phyloP scores from a whole-genome alignment of 2,329 filamentous ascomycete genomes.

The Pyrenochaeta sp. region DNA sequence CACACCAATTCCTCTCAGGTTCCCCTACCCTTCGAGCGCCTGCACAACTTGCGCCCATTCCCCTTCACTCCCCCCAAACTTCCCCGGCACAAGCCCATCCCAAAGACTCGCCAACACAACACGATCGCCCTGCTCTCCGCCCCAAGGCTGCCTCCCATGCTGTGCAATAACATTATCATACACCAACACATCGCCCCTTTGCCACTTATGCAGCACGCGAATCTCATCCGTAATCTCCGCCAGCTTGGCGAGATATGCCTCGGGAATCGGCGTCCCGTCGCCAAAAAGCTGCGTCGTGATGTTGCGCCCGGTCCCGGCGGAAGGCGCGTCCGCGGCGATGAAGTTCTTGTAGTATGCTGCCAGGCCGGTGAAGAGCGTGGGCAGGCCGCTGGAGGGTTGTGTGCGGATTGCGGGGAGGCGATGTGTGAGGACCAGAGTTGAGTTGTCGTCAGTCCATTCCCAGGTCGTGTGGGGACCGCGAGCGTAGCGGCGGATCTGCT shows the following conservation, averaged over 20 bases:
- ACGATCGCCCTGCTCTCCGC: conserved; percentile 8
- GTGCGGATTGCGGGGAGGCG: conserved; percentile 12
- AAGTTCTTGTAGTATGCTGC: conserved; percentile 55
- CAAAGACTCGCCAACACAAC: conserved; percentile 15
- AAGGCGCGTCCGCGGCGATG: conserved; percentile 2
- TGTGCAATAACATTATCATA: conserved; percentile 18
- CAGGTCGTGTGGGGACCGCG: conserved; percentile 57
- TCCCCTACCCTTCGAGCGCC: conserved; percentile 29
- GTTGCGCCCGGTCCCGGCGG: conserved; percentile 7
- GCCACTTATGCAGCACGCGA: conserved; percentile 14
- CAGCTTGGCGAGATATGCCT: conserved; percentile 12
- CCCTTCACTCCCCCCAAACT: conserved; percentile 50
- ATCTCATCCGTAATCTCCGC: conserved; percentile 12
- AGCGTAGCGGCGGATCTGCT: conserved; percentile 43
- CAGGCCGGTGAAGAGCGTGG: conserved; percentile 36
- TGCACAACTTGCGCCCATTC: conserved; percentile 59
- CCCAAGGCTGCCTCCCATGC: conserved; percentile 16
- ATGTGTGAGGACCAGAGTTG: conserved; percentile 29
- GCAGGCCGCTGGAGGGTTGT: conserved; percentile 5
- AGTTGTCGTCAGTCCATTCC: conserved; percentile 56
- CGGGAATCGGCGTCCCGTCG: conserved; percentile 15
- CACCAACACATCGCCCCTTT: conserved; percentile 18
- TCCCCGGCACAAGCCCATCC: conserved; percentile 49
- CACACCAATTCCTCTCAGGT: too few species aligned
- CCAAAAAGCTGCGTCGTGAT: conserved; percentile 20